These are phyloP conservation scores for Cajanus cajan DNA, from an alignment of 306 rosid species.

Conservation along the genomic window DNA sequence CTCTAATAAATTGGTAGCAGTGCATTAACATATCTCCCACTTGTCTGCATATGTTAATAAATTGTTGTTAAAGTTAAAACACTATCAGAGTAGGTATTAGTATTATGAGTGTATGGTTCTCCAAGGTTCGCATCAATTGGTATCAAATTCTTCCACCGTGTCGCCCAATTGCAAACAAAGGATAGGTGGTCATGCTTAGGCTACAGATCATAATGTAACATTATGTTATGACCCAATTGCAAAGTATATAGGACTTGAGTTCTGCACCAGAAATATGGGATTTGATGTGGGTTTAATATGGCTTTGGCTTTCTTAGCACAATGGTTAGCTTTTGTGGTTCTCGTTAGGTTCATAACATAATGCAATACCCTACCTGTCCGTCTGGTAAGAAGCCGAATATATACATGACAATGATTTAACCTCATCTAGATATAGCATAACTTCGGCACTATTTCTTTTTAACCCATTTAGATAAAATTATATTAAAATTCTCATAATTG, in stretches of 20 bases:
- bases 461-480: not conserved
- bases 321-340: constrained; percentile 7
- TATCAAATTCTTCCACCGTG: not conserved
- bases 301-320: not conserved
- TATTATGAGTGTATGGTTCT: not conserved
- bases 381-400: not conserved
- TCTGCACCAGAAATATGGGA: not conserved
- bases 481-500: not conserved
- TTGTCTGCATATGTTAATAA: constrained; percentile 8
- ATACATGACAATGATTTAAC: not conserved
- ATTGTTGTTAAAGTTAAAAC: constrained; percentile 26
- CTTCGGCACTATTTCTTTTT: not conserved
- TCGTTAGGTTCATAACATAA: not conserved
- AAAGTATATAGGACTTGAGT: not conserved
- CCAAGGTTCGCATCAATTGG: not conserved
- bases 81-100: not conserved
- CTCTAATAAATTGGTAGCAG: constrained; percentile 1
- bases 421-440: not conserved
- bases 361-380: not conserved
- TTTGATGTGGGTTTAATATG: not conserved
- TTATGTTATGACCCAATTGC: not conserved
- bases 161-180: not conserved
- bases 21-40: constrained; percentile 11
- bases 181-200: not conserved
- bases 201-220: not conserved